Conservation (phyloP, 2,329 filamentous ascomycete genomes). For the Mycosphaerella arachidis region DNA sequence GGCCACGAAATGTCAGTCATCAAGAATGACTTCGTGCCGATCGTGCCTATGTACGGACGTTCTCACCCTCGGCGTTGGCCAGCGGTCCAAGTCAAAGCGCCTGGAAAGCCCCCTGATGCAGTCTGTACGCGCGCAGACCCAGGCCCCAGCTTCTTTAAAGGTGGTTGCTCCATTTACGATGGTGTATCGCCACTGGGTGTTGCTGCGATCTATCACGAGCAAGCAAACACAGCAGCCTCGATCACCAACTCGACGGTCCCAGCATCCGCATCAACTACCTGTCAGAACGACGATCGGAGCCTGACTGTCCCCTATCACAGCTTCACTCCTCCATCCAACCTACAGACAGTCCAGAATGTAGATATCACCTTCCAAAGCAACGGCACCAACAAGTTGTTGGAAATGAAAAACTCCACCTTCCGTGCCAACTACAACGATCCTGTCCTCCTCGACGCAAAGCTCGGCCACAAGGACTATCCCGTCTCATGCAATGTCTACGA, state of each 20-base stretch:
- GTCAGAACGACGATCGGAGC: slow-evolving; percentile 54
- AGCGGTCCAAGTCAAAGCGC: slow-evolving; percentile 45
- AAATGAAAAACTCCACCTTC: slow-evolving; percentile 50
- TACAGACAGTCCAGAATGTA: slow-evolving; percentile 37
- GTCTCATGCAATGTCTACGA: slow-evolving; percentile 38
- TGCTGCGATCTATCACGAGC: slow-evolving; percentile 63
- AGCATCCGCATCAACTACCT: slow-evolving; percentile 40
- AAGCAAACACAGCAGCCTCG: slow-evolving; percentile 46
- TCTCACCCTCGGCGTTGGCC: slow-evolving; percentile 55
- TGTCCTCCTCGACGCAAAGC: slow-evolving; percentile 33
- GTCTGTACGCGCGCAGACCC: slow-evolving; percentile 36
- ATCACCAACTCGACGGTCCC: slow-evolving; percentile 48
- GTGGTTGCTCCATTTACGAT: slow-evolving; percentile 24
- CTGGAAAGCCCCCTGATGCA: slow-evolving; percentile 25
- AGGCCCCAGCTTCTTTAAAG: slow-evolving; percentile 59
- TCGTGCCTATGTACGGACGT: slow-evolving; percentile 38
- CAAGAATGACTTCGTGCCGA: slow-evolving; percentile 41
- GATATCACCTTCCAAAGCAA: slow-evolving; percentile 45
- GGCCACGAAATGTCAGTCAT: slow-evolving; percentile 41
- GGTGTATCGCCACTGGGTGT: slow-evolving; percentile 47
- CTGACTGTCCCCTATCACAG: slow-evolving; percentile 51
- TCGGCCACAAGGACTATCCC: slow-evolving; percentile 33
- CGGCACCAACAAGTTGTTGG: slow-evolving; percentile 49
- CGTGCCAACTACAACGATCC: slow-evolving; percentile 46
- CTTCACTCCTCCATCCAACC: slow-evolving; percentile 47